Conservation (phyloP, 257 asterid species). For the Solanum gracilifrons region DNA sequence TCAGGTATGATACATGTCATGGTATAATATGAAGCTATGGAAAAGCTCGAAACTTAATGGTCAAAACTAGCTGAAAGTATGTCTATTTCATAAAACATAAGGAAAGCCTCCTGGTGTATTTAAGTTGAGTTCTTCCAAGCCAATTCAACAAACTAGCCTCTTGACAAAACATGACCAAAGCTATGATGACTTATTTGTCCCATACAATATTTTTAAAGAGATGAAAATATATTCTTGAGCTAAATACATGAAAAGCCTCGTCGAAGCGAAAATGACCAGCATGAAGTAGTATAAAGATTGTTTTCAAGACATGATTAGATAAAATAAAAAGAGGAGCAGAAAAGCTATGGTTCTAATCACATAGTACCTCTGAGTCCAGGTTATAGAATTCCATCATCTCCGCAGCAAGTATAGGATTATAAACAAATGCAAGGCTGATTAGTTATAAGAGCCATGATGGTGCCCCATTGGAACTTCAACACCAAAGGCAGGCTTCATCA, state of each 20-base stretch:
- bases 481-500: slow-evolving; percentile 1
- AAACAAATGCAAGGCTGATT: background rate
- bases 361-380: background rate
- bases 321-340: background rate
- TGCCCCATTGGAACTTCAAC: slow-evolving; percentile 2
- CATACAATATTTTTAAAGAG: background rate
- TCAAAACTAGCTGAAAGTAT: background rate
- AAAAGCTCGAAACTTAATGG: background rate
- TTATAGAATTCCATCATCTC: background rate
- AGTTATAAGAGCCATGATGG: background rate
- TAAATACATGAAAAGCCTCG: background rate
- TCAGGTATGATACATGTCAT: background rate
- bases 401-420: background rate
- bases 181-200: background rate
- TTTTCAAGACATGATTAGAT: background rate
- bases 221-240: background rate
- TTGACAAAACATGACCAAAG: background rate
- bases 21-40: background rate
- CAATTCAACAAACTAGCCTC: background rate
- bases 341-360: background rate
- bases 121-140: background rate
- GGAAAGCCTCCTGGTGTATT: background rate
- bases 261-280: background rate
- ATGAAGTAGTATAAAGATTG: background rate
- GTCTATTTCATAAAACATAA: background rate